Base-by-base conservation (phyloP, 768 basidiomycete species). In the Boletellus ananas region DNA sequence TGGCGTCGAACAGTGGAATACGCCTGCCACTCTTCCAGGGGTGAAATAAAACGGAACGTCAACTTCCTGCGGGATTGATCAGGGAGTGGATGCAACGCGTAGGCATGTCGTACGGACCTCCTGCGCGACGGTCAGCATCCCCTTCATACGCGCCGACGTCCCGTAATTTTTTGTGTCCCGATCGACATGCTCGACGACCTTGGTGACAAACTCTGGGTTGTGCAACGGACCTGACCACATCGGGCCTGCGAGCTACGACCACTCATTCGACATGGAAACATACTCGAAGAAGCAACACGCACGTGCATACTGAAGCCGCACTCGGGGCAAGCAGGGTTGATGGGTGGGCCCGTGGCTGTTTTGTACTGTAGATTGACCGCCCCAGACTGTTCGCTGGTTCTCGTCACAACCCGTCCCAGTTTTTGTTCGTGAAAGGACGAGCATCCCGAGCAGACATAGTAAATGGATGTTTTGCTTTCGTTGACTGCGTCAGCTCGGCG, bases 151-250 rank as follows among this genome's bases (percentile, higher is more conserved):
- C 0, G 78, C 58, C 14, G 80, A 76, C 0, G 94, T 97, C 10
- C 86, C 85, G 61, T 94, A 97, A 35, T 76, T 77, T 35, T 74
- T 72, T 54, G 79, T 65, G 54, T 85, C 78, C 14, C 64, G 67
- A 49, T 85, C 81, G 12, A 94, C 72, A 59, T 94, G 88, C 18
- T 78, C 73, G 27, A 96, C 72, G 13, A 95, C 84, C 55, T 80
- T 80, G n/a, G 71, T 65, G 6, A 92, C 76, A 59, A 97, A 99
- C 6, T 72, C 74, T 2, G 71, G 58, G 62, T 93, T 79, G 61
- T 99, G 96, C 20, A 99, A 69, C 1, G 86, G 81, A 1, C 87
- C 94, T 6, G 87, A 84, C 96, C 96, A 98, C 90, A 99, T 94
- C 0, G 96, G 96, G 2, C 96, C 96, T 17, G 88, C 91, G 33